These are phyloP conservation scores for Tilletia setariae DNA, from an alignment of 1,284 basidiomycete species.

Conservation along the genomic window DNA sequence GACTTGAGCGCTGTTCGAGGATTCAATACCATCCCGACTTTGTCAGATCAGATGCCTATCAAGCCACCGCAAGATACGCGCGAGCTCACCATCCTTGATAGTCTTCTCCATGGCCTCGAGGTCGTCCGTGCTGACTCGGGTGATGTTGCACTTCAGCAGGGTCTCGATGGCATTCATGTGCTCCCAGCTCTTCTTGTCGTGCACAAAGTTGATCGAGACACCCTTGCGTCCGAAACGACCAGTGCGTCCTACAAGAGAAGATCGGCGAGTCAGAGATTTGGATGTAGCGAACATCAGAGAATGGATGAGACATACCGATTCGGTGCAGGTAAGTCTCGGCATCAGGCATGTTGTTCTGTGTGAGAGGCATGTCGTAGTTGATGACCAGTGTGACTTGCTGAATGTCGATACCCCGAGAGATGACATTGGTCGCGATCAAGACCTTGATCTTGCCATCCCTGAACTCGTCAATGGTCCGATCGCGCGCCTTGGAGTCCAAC, in stretches of 20 bases:
- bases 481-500: conserved; percentile 82
- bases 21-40: neutral
- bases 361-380: conserved; percentile 89
- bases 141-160: conserved; percentile 44
- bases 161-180: conserved; percentile 52
- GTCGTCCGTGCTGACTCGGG: conserved; percentile 48
- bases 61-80: neutral
- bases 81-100: conserved; percentile 40
- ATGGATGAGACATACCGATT: conserved; percentile 67
- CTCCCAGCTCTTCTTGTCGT: conserved; percentile 46
- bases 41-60: neutral
- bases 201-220: conserved; percentile 54
- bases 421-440: conserved; percentile 97
- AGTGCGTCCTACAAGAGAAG: conserved; percentile 31
- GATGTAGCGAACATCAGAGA: neutral
- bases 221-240: conserved; percentile 53
- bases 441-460: conserved; percentile 94
- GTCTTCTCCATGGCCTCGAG: conserved; percentile 52
- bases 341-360: conserved; percentile 66
- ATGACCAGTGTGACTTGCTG: conserved; percentile 77
- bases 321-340: conserved; percentile 97
- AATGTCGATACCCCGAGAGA: conserved; percentile 97
- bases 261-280: conserved; percentile 2
- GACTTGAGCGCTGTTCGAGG: conserved; percentile 9
- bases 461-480: conserved; percentile 85